Evolutionary conservation across 2,329 filamentous ascomycete genomes (phyloP), one percentile per base, ranked within the genome.

Genomic region (Thielaviopsis cerberus): DNA sequence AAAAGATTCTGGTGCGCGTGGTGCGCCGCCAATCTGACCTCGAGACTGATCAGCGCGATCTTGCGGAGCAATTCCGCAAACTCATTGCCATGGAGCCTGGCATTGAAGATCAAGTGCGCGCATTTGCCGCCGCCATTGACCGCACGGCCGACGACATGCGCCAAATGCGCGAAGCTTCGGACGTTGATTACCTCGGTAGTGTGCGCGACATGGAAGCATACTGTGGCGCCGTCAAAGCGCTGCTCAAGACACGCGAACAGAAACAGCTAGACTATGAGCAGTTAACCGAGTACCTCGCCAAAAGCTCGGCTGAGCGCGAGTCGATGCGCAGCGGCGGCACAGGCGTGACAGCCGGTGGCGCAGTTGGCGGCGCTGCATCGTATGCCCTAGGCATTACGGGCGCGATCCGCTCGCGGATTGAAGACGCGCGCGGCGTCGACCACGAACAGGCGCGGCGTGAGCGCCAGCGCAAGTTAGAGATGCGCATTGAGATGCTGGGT

Each of bases 221-320:
- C 71, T 91, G 89, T 63, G 73, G 80, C n/a, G 85, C 89, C 0
- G 75, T 97, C 53, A 94, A 94, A 70, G 78, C 81, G 24, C 82
- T 98, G 4, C 81, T 98, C 62, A 94, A 94, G 69, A 88, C 88
- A 1, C 84, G 92, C 37, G 92, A 98, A 73, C 89, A 94, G 73
- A 98, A 98, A 69, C 92, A 98, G 69, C 84, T 98, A 59, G 92
- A 98, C 72, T 95, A 91, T 66, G 92, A 98, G 72, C 90, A 88
- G 63, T 77, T 98, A 34, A 94, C 89, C 26, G 91, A 97, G 68
- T 97, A 97, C 70, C 85, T 96, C 57, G 87, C 87, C 72, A 95
- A 94, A 69, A 88, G 88, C 0, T 88, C 88, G 2, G 74, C 82
- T 3, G 92, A 98, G 70, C 85, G 90, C 53, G 92, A 98, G 70